phyloP scores from a whole-genome alignment of 2,329 filamentous ascomycete genomes.

The Phialophora chinensis region DNA sequence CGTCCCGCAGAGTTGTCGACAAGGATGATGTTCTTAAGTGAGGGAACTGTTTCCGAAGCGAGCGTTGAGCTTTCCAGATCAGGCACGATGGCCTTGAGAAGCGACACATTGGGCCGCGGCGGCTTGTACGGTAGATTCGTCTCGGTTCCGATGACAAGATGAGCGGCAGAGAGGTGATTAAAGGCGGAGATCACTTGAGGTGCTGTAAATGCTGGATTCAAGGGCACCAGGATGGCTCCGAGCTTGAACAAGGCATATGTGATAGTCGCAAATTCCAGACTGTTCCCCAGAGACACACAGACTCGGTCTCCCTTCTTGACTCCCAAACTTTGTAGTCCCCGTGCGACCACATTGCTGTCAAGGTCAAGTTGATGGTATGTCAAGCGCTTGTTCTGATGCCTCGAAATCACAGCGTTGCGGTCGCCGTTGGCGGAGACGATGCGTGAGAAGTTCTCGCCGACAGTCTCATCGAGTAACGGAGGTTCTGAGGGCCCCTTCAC shows the following conservation, averaged over 20 bases:
- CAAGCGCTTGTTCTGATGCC: slow-evolving; percentile 67
- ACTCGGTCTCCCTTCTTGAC: slow-evolving; percentile 66
- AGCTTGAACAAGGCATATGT: slow-evolving; percentile 88
- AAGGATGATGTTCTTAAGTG: slow-evolving; percentile 72
- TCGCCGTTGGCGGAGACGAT: slow-evolving; percentile 54
- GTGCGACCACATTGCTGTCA: slow-evolving; percentile 39
- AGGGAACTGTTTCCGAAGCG: slow-evolving; percentile 67
- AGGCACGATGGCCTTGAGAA: slow-evolving; percentile 62
- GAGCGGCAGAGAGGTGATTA: slow-evolving; percentile 71
- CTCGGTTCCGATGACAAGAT: slow-evolving; percentile 84
- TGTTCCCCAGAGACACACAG: slow-evolving; percentile 85
- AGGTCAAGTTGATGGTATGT: slow-evolving; percentile 78
- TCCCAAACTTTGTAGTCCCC: slow-evolving; percentile 37
- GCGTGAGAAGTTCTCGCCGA: slow-evolving; percentile 54
- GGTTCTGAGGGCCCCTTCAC: slow-evolving; percentile 42
- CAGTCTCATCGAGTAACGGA: slow-evolving; percentile 54
- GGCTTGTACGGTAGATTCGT: slow-evolving; percentile 76
- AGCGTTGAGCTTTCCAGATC: slow-evolving; percentile 54
- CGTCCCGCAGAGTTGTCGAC: slow-evolving; percentile 75
- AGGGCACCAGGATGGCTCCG: slow-evolving; percentile 88
- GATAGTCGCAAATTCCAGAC: slow-evolving; percentile 79
- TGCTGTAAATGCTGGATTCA: slow-evolving; percentile 88
- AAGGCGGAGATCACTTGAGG: slow-evolving; percentile 79
- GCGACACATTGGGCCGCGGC: slow-evolving; percentile 64
- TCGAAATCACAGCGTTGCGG: slow-evolving; percentile 63